Conservation (phyloP, 139 green algal genomes). For the Chlamydomonas sphaeroides region DNA sequence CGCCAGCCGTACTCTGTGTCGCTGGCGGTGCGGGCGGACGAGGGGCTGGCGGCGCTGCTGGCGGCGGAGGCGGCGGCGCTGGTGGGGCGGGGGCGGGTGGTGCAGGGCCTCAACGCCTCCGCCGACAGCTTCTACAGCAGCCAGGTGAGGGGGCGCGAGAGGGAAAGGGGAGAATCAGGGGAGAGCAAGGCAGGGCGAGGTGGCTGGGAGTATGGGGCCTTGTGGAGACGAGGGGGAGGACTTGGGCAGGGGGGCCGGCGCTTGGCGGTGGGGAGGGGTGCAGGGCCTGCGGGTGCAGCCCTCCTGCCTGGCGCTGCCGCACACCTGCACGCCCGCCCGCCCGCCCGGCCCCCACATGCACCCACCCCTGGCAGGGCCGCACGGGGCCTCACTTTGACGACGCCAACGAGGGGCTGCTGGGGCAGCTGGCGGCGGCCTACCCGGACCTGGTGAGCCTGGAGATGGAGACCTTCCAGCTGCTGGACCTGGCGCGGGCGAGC, state of each 20-base stretch:
- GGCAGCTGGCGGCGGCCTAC: constrained; percentile 51
- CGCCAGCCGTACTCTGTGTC: constrained; percentile 53
- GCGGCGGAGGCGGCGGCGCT: constrained; percentile 47
- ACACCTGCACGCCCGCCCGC: neutral
- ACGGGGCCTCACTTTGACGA: constrained; percentile 66
- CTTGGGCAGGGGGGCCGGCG: too few relatives aligned
- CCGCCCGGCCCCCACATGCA: neutral
- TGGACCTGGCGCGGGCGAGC: constrained; percentile 75
- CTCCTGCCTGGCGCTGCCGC: too few relatives aligned
- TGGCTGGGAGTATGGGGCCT: too few relatives aligned
- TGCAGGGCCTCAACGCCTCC: constrained; percentile 76
- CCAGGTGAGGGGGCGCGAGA: constrained; percentile 55
- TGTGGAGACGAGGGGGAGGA: too few relatives aligned
- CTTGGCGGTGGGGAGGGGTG: too few relatives aligned
- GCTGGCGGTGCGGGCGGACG: constrained; percentile 61
- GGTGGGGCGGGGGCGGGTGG: constrained; percentile 47
- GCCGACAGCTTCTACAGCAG: constrained; percentile 84
- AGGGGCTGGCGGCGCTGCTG: constrained; percentile 52
- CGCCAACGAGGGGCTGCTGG: constrained; percentile 66
- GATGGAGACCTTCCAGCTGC: constrained; percentile 87
- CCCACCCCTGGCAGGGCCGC: constrained; percentile 42
- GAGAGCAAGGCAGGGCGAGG: too few relatives aligned
- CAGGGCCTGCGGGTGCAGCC: too few relatives aligned
- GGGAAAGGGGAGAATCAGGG: too few relatives aligned
- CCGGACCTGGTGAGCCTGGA: constrained; percentile 66